These are phyloP conservation scores for Pyrenophora teres DNA, from an alignment of 2,329 filamentous ascomycete genomes.

Conservation along the genomic window DNA sequence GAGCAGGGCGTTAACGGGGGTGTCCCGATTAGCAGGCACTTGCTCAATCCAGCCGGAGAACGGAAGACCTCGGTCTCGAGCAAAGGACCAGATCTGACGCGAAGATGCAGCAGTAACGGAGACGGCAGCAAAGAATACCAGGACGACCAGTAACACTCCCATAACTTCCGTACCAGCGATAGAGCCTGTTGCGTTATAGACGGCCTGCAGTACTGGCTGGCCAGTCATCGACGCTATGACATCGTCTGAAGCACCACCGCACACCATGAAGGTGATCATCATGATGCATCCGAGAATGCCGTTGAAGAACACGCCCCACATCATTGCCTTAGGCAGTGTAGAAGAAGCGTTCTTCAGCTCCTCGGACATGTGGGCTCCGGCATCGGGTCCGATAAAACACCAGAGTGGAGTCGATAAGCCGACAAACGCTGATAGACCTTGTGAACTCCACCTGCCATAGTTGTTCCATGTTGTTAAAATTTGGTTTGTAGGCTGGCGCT, in stretches of 20 bases:
- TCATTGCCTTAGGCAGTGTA: slow-evolving; percentile 45
- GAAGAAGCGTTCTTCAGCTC: slow-evolving; percentile 39
- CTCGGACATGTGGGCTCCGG: slow-evolving; percentile 45
- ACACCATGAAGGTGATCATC: slow-evolving; percentile 35
- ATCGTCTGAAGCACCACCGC: slow-evolving; percentile 43
- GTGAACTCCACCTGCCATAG: slow-evolving; percentile 48
- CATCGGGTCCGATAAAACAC: slow-evolving; percentile 45
- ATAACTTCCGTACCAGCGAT: slow-evolving; percentile 26
- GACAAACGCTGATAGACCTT: slow-evolving; percentile 50
- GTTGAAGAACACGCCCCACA: slow-evolving; percentile 45
- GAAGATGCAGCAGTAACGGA: slow-evolving; percentile 33
- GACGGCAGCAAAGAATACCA: slow-evolving; percentile 44
- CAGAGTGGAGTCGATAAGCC: slow-evolving; percentile 44
- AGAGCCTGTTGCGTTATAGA: slow-evolving; percentile 34
- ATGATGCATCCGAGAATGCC: slow-evolving; percentile 46
- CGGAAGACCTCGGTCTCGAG: slow-evolving; percentile 26
- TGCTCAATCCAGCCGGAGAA: slow-evolving; percentile 32
- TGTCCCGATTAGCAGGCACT: slow-evolving; percentile 34
- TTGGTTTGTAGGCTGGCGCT: slow-evolving; percentile 42
- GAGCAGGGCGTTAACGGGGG: slow-evolving; percentile 35
- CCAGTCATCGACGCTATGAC: slow-evolving; percentile 22
- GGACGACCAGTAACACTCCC: slow-evolving; percentile 30
- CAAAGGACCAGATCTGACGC: slow-evolving; percentile 33
- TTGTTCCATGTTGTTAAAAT: slow-evolving; percentile 55
- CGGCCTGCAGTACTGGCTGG: slow-evolving; percentile 29